Evolutionary conservation across 1,139 yeast species (phyloP).

Genomic region (Starmera stellimalicola): DNA sequence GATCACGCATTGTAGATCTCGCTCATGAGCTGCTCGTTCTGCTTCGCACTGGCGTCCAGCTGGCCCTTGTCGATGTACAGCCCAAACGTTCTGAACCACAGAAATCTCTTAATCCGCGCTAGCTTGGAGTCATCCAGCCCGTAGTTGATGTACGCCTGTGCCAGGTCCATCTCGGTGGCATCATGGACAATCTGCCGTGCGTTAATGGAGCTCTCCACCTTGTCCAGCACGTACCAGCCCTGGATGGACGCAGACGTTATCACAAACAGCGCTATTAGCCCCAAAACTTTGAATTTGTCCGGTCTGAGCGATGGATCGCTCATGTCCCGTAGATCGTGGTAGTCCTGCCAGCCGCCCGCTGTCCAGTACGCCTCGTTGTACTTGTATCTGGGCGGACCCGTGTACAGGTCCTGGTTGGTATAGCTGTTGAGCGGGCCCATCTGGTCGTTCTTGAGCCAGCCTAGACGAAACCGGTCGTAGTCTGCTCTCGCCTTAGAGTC

Average conservation of each 20-base stretch:
- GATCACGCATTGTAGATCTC: too few relatives aligned
- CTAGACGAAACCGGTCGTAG: slow-evolving; percentile 34
- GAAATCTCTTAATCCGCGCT: slow-evolving; percentile 46
- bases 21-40: slow-evolving; percentile 21
- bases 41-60: slow-evolving; percentile 23
- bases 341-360: slow-evolving; percentile 72
- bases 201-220: slow-evolving; percentile 21
- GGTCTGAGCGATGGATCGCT: slow-evolving; percentile 10
- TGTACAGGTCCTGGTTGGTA: slow-evolving; percentile 4
- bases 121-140: slow-evolving; percentile 43
- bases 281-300: slow-evolving; percentile 20
- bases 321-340: slow-evolving; percentile 19
- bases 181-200: slow-evolving; percentile 29
- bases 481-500: slow-evolving; percentile 39
- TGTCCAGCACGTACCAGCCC: slow-evolving; percentile 30
- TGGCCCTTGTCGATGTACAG: slow-evolving; percentile 22
- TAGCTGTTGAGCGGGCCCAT: slow-evolving; percentile 4
- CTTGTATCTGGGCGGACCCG: slow-evolving; percentile 17
- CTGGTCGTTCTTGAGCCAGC: slow-evolving; percentile 23
- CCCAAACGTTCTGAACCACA: slow-evolving; percentile 47
- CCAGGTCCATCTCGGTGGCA: slow-evolving; percentile 36
- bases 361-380: slow-evolving; percentile 46
- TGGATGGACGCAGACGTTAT: slow-evolving; percentile 21
- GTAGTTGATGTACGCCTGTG: slow-evolving; percentile 40
- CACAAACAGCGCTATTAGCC: slow-evolving; percentile 17